Conservation (phyloP, 768 basidiomycete genomes). For the Kwoniella sp. region DNA sequence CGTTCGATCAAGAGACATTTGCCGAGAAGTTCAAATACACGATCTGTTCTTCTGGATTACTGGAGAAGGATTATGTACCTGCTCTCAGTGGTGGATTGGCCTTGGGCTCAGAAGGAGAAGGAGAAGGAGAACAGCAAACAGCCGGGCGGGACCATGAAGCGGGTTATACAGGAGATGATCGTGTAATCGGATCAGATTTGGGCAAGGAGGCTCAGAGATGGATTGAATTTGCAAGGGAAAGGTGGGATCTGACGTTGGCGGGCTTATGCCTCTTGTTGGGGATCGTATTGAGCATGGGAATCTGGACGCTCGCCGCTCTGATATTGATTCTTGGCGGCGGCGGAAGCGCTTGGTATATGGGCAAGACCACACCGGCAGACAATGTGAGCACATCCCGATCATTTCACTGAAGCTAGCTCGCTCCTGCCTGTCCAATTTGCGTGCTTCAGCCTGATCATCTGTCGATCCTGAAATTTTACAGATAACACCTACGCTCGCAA, state of each 20-base stretch:
- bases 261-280: constrained; percentile 14
- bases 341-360: background rate
- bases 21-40: constrained; percentile 51
- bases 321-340: background rate
- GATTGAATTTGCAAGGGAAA: constrained; percentile 5
- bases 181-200: too few species aligned
- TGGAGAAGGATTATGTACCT: constrained; percentile 49
- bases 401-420: too few species aligned
- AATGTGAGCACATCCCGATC: background rate
- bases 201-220: background rate
- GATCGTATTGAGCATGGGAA: constrained; percentile 17
- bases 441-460: too few species aligned
- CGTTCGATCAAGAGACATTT: constrained; percentile 29
- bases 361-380: background rate
- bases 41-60: constrained; percentile 46
- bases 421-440: too few species aligned
- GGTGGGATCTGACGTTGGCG: constrained; percentile 38
- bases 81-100: constrained; percentile 23
- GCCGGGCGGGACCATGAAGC: background rate
- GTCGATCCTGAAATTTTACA: background rate
- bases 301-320: constrained; percentile 9
- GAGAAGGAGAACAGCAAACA: too few species aligned
- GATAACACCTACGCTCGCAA: background rate
- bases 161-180: too few species aligned
- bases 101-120: background rate